These are phyloP conservation scores for Calonectria hongkongensis DNA, from an alignment of 2,329 filamentous ascomycete species.

Conservation along the genomic window DNA sequence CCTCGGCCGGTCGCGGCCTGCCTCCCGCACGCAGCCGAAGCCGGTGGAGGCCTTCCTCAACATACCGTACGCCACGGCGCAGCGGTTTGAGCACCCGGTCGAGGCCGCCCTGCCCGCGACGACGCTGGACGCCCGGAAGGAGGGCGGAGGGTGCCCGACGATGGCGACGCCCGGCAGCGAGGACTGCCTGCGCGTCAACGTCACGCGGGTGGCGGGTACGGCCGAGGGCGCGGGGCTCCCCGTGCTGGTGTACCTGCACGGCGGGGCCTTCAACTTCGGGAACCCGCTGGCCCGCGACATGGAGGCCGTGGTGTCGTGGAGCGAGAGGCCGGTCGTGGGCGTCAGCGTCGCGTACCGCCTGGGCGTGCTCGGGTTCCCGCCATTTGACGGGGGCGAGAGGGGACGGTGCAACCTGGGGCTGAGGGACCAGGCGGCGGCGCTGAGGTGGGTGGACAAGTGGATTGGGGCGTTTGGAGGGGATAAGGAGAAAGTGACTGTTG, in stretches of 20 bases:
- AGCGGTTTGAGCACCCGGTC: constrained; percentile 67
- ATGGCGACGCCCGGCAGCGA: constrained; percentile 56
- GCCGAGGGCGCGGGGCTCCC: constrained; percentile 56
- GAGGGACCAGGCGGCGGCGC: constrained; percentile 75
- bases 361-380: constrained; percentile 81
- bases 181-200: constrained; percentile 72
- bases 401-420: constrained; percentile 77
- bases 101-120: constrained; percentile 33
- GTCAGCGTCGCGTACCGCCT: constrained; percentile 79
- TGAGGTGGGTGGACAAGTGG: constrained; percentile 78
- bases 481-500: constrained; percentile 73
- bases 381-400: constrained; percentile 66
- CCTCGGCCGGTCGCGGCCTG: constrained; percentile 48
- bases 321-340: constrained; percentile 70
- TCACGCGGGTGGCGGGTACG: constrained; percentile 64
- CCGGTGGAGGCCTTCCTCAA: constrained; percentile 69
- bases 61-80: constrained; percentile 69
- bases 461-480: constrained; percentile 77
- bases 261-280: constrained; percentile 77
- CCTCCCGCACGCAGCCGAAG: constrained; percentile 58
- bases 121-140: constrained; percentile 59
- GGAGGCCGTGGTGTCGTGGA: constrained; percentile 76
- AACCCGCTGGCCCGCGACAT: constrained; percentile 74
- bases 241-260: constrained; percentile 78
- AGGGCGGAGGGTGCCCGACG: constrained; percentile 54